These are phyloP conservation scores for Pichia sp. DNA, from an alignment of 1,139 yeast species.

Conservation along the genomic window DNA sequence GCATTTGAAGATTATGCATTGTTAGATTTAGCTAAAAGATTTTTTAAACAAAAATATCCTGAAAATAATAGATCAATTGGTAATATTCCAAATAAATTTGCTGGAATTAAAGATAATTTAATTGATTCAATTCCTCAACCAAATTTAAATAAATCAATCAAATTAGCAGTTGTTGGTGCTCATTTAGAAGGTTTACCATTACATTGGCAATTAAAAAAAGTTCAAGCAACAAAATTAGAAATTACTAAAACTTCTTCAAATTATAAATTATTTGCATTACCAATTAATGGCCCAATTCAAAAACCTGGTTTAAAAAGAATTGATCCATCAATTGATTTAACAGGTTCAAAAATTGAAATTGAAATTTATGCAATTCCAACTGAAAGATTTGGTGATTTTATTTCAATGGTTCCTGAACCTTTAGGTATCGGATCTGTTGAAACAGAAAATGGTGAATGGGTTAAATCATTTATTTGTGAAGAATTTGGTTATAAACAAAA, in stretches of 20 bases:
- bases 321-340: slow-evolving; percentile 18
- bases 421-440: slow-evolving; percentile 92
- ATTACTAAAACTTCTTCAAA: slow-evolving; percentile 65
- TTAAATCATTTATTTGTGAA: slow-evolving; percentile 91
- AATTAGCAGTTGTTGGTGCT: slow-evolving; percentile 93
- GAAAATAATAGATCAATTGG: slow-evolving; percentile 45
- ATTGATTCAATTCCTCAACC: slow-evolving; percentile 34
- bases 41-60: slow-evolving; percentile 47
- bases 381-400: slow-evolving; percentile 73
- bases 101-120: slow-evolving; percentile 35
- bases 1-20: slow-evolving; percentile 87
- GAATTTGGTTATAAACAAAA: slow-evolving; percentile 69
- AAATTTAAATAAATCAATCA: slow-evolving; percentile 37
- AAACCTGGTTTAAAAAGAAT: slow-evolving; percentile 89
- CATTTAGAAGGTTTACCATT: slow-evolving; percentile 84
- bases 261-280: slow-evolving; percentile 77
- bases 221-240: slow-evolving; percentile 65
- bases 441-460: slow-evolving; percentile 70
- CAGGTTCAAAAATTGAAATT: slow-evolving; percentile 58
- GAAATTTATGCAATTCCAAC: slow-evolving; percentile 81
- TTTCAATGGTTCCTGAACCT: slow-evolving; percentile 87
- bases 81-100: slow-evolving; percentile 26
- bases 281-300: slow-evolving; percentile 69
- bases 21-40: slow-evolving; percentile 72
- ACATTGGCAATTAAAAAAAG: slow-evolving; percentile 90